These are phyloP conservation scores for Lycium barbarum DNA, from an alignment of 257 asterid genomes.

Conservation along the genomic window DNA sequence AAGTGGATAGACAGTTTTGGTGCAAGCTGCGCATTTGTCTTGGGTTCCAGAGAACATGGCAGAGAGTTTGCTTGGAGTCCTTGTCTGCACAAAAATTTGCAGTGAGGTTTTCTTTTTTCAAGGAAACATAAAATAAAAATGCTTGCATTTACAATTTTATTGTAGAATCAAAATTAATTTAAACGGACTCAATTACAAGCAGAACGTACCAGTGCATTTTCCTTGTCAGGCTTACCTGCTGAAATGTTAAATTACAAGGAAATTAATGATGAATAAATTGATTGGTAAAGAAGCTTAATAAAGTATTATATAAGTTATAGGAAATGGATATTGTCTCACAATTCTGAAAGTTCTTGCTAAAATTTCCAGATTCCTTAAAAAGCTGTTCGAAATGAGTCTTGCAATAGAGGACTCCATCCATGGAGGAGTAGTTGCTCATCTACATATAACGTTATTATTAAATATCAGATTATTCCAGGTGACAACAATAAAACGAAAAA, in stretches of 20 bases:
- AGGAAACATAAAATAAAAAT: no score
- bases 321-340: conserved; percentile 14
- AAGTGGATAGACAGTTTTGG: conserved; percentile 57
- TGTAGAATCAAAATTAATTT: neutral
- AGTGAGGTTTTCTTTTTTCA: neutral
- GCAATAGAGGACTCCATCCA: conserved; percentile 59
- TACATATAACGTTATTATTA: neutral
- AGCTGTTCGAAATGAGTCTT: conserved; percentile 43
- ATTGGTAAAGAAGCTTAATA: neutral
- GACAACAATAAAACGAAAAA: neutral
- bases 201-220: conserved; percentile 15
- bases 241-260: neutral
- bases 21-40: conserved; percentile 53
- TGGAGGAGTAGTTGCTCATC: conserved; percentile 72
- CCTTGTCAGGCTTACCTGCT: conserved; percentile 16
- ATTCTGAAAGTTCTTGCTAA: conserved; percentile 31
- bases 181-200: neutral
- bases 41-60: conserved; percentile 55
- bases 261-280: neutral
- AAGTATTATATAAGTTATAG: neutral
- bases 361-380: conserved; percentile 42
- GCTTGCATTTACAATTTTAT: no score
- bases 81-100: conserved; percentile 26
- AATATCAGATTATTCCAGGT: neutral
- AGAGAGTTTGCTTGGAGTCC: conserved; percentile 56